Conservation (phyloP, 2,329 filamentous ascomycete species). For the Ploettnerulaceae sp. region DNA sequence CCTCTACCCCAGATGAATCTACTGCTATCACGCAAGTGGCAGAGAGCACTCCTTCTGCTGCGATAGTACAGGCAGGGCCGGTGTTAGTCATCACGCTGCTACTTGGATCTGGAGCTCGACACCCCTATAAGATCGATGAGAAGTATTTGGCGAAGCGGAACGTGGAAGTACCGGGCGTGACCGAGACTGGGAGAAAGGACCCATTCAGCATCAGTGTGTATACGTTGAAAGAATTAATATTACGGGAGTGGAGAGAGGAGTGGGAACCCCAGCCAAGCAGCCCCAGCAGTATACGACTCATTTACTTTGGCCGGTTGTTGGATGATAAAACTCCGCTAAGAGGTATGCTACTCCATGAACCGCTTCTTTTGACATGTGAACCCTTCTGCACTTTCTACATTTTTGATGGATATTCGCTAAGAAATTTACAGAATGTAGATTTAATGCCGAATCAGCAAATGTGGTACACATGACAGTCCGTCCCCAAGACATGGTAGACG, state of each 20-base stretch:
- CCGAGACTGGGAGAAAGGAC: conserved; percentile 57
- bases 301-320: conserved; percentile 84
- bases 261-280: conserved; percentile 86
- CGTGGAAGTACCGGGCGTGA: conserved; percentile 66
- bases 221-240: conserved; percentile 88
- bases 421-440: conserved; percentile 62
- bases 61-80: conserved; percentile 36
- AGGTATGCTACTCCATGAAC: conserved; percentile 59
- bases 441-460: conserved; percentile 69
- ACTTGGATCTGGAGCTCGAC: conserved; percentile 73
- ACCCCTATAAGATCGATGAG: conserved; percentile 86
- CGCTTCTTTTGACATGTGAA: too few relatives aligned
- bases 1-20: conserved; percentile 20
- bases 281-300: conserved; percentile 83
- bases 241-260: conserved; percentile 86
- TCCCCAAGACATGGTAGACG: conserved; percentile 76
- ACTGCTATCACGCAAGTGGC: conserved; percentile 26
- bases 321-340: conserved; percentile 83
- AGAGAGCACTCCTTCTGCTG: conserved; percentile 16
- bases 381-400: not conserved
- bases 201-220: conserved; percentile 90
- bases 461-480: conserved; percentile 94
- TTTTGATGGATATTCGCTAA: not conserved
- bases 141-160: conserved; percentile 78
- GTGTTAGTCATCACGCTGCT: conserved; percentile 74